Evolutionary conservation across 2,329 filamentous ascomycete genomes (phyloP), one percentile per base, ranked within the genome.

Genomic region (Colletotrichum viniferum): DNA sequence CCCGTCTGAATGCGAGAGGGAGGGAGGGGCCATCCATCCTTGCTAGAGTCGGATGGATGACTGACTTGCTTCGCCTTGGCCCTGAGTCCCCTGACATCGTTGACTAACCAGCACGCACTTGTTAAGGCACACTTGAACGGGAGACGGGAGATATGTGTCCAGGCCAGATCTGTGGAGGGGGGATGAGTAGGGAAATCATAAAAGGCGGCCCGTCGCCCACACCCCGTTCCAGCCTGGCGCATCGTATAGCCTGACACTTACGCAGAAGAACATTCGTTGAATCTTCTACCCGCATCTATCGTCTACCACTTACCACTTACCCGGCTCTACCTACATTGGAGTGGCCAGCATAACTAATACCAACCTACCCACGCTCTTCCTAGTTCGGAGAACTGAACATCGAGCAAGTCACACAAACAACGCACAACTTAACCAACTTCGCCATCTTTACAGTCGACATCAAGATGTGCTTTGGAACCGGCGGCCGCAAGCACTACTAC

Each of bases 401-500:
- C 48, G 14, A 52, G 12, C 26, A 52, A 28, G 16, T 30, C 4
- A 13, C 12, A 56, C 56, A 21, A 43, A 28, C 30, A 36, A 28
- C 55, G 26, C 55, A 38, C 5, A 43, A 63, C 18, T n/a, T 14
- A 7, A 26, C 32, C 10, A 34, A 24, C 26, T 13, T n/a, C 26
- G 30, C 61, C 26, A n/a, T 14, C 65, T n/a, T 9, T 26, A 62
- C 52, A 63, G 56, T 58, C 24, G 38, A 28, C 70, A 9, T 77
- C 81, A 86, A 80, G 28, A 90, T 91, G 89, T 91, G 89, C 80
- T 89, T 90, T 84, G 80, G 83, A 62, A 77, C 82, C 70, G 36
- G 66, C 58, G 64, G 56, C 83, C 86, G 74, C 85, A 86, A 86
- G 62, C 89, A 91, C 84, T 91, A 91, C 84, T 90, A 90, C 81